These are phyloP conservation scores for Coniferiporia sulphurascens DNA, from an alignment of 1,284 basidiomycete species.

Conservation along the genomic window DNA sequence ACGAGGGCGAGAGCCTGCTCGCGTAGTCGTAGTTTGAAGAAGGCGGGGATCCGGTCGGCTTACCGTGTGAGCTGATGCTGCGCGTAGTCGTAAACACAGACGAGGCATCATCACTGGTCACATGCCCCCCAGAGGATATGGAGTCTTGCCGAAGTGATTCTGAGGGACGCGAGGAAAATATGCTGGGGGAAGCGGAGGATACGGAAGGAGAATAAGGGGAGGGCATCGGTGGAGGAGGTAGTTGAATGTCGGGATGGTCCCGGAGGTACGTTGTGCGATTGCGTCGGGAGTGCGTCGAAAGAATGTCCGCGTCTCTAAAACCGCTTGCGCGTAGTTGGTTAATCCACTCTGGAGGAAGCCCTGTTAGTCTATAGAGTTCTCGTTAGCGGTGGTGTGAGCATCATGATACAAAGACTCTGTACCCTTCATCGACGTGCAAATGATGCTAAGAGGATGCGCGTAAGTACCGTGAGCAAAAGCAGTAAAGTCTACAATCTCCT, in stretches of 20 bases:
- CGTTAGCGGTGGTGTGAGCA: constrained; percentile 5
- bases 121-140: constrained; percentile 49
- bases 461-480: constrained; percentile 9
- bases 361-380: constrained; percentile 42
- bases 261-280: constrained; percentile 19
- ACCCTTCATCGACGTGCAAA: constrained; percentile 75
- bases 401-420: constrained; percentile 24
- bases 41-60: not conserved
- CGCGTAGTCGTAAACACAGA: constrained; percentile 47
- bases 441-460: constrained; percentile 49
- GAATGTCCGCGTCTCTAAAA: constrained; percentile 18
- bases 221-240: not conserved
- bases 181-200: constrained; percentile 9
- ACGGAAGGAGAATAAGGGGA: constrained; percentile 11
- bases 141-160: constrained; percentile 24
- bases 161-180: constrained; percentile 4
- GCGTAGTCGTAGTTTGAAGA: constrained; percentile 27
- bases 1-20: constrained; percentile 33
- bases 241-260: constrained; percentile 15
- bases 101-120: constrained; percentile 61
- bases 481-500: constrained; percentile 23
- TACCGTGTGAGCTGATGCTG: constrained; percentile 31
- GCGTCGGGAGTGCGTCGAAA: constrained; percentile 14
- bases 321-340: constrained; percentile 19
- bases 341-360: constrained; percentile 68